phyloP scores from a whole-genome alignment of 768 basidiomycete species.

The Leccinum uliginosum region DNA sequence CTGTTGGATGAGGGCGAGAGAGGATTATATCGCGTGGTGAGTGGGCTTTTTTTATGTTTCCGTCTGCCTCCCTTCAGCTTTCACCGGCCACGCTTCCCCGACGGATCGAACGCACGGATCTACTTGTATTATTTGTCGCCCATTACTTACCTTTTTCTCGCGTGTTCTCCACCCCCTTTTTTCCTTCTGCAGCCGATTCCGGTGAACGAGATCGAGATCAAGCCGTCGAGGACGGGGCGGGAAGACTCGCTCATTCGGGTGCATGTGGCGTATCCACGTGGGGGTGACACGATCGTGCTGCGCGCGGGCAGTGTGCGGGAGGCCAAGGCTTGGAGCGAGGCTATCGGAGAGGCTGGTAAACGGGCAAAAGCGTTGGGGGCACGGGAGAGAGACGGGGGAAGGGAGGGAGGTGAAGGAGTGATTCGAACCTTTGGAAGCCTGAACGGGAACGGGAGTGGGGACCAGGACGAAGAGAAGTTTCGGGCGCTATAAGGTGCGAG shows the following conservation, averaged over 20 bases:
- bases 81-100: background rate
- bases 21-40: constrained; percentile 79
- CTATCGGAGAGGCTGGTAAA: constrained; percentile 27
- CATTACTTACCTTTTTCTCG: background rate
- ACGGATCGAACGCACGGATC: background rate
- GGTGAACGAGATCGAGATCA: constrained; percentile 60
- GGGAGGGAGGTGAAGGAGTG: background rate
- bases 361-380: constrained; percentile 12
- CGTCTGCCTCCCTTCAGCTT: too few species aligned
- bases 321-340: constrained; percentile 49
- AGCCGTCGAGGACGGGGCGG: constrained; percentile 44
- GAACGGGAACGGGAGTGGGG: background rate
- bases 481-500: background rate
- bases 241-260: constrained; percentile 71
- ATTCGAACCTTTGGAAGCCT: background rate
- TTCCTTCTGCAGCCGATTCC: constrained; percentile 61
- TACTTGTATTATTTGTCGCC: background rate
- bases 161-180: background rate
- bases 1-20: constrained; percentile 70
- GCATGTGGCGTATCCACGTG: constrained; percentile 62
- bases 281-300: constrained; percentile 65
- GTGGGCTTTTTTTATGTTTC: constrained; percentile 20
- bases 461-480: background rate
- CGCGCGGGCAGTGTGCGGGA: constrained; percentile 56
- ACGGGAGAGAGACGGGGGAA: background rate